Base-by-base conservation (phyloP, 2,329 filamentous ascomycete genomes). In the Neopestalotiopsis clavispora region DNA sequence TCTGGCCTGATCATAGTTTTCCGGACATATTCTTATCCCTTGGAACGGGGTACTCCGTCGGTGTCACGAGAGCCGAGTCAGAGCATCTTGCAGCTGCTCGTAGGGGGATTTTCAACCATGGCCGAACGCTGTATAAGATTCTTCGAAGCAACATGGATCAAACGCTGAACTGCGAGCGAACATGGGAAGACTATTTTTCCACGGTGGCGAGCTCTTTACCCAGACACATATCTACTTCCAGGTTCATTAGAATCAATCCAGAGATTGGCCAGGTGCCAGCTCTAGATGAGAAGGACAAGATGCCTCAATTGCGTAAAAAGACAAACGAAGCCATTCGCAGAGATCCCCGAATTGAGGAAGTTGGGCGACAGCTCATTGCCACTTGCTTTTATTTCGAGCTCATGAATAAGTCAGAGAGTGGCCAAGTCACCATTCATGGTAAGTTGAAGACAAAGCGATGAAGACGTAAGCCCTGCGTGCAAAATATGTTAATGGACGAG, bases 51-150 rank as follows among this genome's bases (percentile, higher is more conserved):
- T 38, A 14, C 20, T 60, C 65, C n/a, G 34, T n/a, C 34, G 32
- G 38, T 28, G 32, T 59, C 23, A 45, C 23, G 4, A 34, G 52
- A 20, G 56, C n/a, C 20, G 38, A n/a, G 30, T 67, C 65, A 17
- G 85, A 87, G 59, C 76, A 81, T 4, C 83, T 81, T 72, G 30
- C 49, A 34, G 64, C 64, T 6, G 63, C 58, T 32, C 40, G 52
- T n/a, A 69, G 63, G 40, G 68, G 68, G 17, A 42, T 69, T 9
- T 45, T 67, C 62, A 78, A 12, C 65, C 79, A 34, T 80, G 78
- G 78, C 73, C 74, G n/a, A 66, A 73, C 28, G 62, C 72, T 30
- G 49, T 68, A n/a, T 28, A 73, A 38, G 67, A 72, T 59, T 67
- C 70, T 32, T 76, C 77, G 23, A 75, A 80, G 74, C 7, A 68